Percentiles rank a stretch among this genome's conserved stretches.
Conservation (phyloP, 179 eudicot genomes). For the Beta corolliflora region DNA sequence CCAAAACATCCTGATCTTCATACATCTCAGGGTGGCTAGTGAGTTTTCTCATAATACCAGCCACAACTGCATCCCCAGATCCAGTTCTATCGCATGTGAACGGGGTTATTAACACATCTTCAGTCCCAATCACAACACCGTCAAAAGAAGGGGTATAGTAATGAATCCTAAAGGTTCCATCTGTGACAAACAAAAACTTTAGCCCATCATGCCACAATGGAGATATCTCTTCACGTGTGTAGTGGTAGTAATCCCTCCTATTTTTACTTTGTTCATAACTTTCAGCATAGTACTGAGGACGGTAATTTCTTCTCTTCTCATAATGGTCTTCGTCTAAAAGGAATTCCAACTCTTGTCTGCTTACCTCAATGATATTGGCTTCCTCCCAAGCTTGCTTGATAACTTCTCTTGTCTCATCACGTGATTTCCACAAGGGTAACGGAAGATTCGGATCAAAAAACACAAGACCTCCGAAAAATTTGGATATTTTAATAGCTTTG, state of each 20-base stretch:
- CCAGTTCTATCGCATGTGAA: constrained; percentile 93
- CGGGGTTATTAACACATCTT: constrained; percentile 93
- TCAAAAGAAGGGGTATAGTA: constrained; percentile 73
- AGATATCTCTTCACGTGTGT: constrained; percentile 72
- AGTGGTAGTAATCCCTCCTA: constrained; percentile 74
- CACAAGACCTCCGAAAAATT: constrained; percentile 71
- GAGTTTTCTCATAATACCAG: constrained; percentile 84
- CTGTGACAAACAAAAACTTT: constrained; percentile 81
- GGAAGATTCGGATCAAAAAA: constrained; percentile 86
- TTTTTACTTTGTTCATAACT: constrained; percentile 56
- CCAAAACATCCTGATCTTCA: constrained; percentile 67
- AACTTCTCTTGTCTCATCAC: constrained; percentile 62
- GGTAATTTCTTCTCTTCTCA: constrained; percentile 61
- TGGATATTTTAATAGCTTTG: constrained; percentile 68
- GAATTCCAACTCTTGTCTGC: constrained; percentile 78
- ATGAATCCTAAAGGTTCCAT: constrained; percentile 85
- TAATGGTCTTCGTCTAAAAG: constrained; percentile 77
- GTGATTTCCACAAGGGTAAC: constrained; percentile 81
- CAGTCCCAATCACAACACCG: constrained; percentile 85
- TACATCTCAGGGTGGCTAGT: constrained; percentile 71
- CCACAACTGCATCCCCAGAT: constrained; percentile 93
- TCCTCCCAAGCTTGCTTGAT: constrained; percentile 81
- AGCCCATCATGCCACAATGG: constrained; percentile 84
- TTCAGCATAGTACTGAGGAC: constrained; percentile 77
- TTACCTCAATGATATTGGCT: constrained; percentile 79